Evolutionary conservation across 2,329 filamentous ascomycete species (phyloP).

Genomic region (Falciphora oryzae): DNA sequence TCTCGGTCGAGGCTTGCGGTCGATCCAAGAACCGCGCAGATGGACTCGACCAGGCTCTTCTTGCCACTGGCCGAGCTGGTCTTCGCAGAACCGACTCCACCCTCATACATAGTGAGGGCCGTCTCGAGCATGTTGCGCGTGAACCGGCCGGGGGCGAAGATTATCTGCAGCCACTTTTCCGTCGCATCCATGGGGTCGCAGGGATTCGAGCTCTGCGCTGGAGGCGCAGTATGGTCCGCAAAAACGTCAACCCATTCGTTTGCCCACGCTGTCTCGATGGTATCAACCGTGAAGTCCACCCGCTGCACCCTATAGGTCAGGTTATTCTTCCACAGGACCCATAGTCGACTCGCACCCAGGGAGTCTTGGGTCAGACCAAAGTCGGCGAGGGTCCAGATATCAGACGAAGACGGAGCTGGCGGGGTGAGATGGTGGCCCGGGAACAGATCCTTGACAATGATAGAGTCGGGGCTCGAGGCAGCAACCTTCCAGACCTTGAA

Average conservation of each 20-base stretch:
- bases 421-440: slow-evolving; percentile 59
- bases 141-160: slow-evolving; percentile 80
- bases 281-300: slow-evolving; percentile 65
- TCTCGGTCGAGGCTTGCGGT: slow-evolving; percentile 60
- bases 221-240: slow-evolving; percentile 49
- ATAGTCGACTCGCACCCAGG: slow-evolving; percentile 34
- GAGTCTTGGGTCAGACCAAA: slow-evolving; percentile 57
- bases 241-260: slow-evolving; percentile 66
- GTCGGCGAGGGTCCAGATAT: slow-evolving; percentile 75
- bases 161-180: slow-evolving; percentile 80
- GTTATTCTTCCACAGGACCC: slow-evolving; percentile 83
- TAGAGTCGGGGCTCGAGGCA: slow-evolving; percentile 55
- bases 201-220: slow-evolving; percentile 51
- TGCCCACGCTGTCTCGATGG: slow-evolving; percentile 56
- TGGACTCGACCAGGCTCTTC: slow-evolving; percentile 64
- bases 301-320: slow-evolving; percentile 69
- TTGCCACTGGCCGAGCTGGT: slow-evolving; percentile 34
- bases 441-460: slow-evolving; percentile 68
- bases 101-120: slow-evolving; percentile 74
- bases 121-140: slow-evolving; percentile 75
- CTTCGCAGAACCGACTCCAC: slow-evolving; percentile 44
- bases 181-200: slow-evolving; percentile 64
- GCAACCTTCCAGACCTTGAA: slow-evolving; percentile 90
- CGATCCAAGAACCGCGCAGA: slow-evolving; percentile 65
- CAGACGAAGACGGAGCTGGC: slow-evolving; percentile 62